Evolutionary conservation across 2,329 filamentous ascomycete species (phyloP).

Genomic region (Exophiala sp.): DNA sequence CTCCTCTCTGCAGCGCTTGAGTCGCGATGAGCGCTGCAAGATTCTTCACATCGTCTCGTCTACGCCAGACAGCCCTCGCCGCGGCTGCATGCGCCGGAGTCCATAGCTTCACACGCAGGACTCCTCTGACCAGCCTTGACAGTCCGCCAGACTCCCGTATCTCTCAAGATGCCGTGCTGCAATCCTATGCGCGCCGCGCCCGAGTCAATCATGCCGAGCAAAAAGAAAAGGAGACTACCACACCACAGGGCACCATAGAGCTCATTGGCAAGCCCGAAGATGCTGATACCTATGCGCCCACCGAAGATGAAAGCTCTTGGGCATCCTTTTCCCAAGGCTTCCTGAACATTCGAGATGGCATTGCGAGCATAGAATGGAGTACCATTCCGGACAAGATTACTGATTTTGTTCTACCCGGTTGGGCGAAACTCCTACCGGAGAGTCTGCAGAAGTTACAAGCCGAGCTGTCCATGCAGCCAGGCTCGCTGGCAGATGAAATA

Average conservation of each 20-base stretch:
- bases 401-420: conserved; percentile 70
- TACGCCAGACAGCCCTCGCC: conserved; percentile 18
- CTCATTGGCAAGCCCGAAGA: conserved; percentile 18
- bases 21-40: conserved; percentile 27
- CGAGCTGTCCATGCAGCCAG: conserved; percentile 80
- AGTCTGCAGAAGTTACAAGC: conserved; percentile 77
- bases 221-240: conserved; percentile 11
- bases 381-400: conserved; percentile 53
- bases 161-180: conserved; percentile 16
- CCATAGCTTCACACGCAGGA: conserved; percentile 12
- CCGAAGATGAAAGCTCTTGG: conserved; percentile 39
- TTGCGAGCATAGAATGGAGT: conserved; percentile 40
- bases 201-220: conserved; percentile 12
- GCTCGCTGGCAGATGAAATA: conserved; percentile 84
- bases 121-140: conserved; percentile 16
- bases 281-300: conserved; percentile 20
- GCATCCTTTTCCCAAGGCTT: conserved; percentile 48
- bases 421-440: conserved; percentile 69
- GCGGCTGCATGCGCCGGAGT: conserved; percentile 19
- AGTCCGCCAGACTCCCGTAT: conserved; percentile 10
- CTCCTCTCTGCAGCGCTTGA: conserved; percentile 24
- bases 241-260: conserved; percentile 18
- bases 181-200: conserved; percentile 13
- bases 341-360: conserved; percentile 37
- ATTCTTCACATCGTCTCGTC: conserved; percentile 9